Conservation (phyloP, 345 rosid species). For the Anastatica hierochuntica region DNA sequence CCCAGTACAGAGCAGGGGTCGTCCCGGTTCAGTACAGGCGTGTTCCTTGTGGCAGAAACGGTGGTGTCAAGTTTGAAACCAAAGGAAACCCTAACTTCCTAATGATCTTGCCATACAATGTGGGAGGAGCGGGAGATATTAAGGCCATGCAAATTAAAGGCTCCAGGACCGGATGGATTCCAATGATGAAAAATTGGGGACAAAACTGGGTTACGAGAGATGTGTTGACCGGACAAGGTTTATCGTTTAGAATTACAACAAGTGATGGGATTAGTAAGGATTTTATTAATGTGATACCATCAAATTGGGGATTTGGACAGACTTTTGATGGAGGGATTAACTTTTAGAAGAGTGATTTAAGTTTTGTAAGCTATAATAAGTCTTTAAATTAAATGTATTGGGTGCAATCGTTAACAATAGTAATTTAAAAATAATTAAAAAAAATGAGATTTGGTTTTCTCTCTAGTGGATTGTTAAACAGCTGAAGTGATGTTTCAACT, state of each 20-base stretch:
- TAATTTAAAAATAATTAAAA: too few species aligned
- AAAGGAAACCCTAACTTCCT: conserved; percentile 26
- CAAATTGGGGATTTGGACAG: conserved; percentile 6
- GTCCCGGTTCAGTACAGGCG: conserved; percentile 34
- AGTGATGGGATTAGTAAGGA: not conserved
- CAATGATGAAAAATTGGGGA: conserved; percentile 12
- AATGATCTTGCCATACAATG: conserved; percentile 28
- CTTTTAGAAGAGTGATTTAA: conserved; percentile 1
- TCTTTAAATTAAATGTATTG: not conserved
- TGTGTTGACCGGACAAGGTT: not conserved
- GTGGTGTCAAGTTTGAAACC: conserved; percentile 36
- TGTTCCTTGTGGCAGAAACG: conserved; percentile 28
- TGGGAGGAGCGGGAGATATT: conserved; percentile 20
- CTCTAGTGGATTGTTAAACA: too few species aligned
- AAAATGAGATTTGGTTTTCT: too few species aligned
- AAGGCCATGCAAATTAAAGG: conserved; percentile 4
- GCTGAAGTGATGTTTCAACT: too few species aligned
- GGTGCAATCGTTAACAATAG: not conserved
- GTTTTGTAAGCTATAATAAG: not conserved
- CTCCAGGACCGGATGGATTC: not conserved
- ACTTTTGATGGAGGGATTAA: conserved; percentile 10
- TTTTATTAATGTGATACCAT: not conserved
- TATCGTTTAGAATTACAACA: conserved; percentile 3
- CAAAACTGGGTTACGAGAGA: not conserved
- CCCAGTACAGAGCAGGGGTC: conserved; percentile 27